Conservation (phyloP, 208 protist species). For the Trypanosoma brucei region DNA sequence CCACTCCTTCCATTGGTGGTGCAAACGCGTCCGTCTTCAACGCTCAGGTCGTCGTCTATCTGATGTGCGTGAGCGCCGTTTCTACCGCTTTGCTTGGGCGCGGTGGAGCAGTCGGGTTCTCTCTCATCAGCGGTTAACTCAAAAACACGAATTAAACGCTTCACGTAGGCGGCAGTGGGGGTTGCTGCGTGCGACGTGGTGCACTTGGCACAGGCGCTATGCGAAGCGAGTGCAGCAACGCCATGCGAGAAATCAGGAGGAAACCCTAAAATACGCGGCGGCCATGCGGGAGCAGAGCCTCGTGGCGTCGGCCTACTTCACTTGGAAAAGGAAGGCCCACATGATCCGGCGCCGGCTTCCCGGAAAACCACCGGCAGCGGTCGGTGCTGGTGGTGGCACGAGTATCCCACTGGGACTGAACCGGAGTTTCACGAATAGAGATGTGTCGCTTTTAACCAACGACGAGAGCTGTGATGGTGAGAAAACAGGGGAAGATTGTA, state of each 20-base stretch:
- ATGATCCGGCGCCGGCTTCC: slow-evolving; percentile 1
- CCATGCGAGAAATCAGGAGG: neutral
- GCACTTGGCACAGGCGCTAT: slow-evolving; percentile 6
- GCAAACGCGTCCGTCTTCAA: neutral
- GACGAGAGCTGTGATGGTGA: neutral
- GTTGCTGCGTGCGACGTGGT: slow-evolving; percentile 2
- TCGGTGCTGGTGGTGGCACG: neutral
- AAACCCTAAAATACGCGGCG: neutral
- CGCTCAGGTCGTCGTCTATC: neutral
- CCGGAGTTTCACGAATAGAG: slow-evolving; percentile 7
- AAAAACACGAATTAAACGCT: slow-evolving; percentile 2
- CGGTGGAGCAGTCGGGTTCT: slow-evolving; percentile 5
- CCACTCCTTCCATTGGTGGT: slow-evolving; percentile 5
- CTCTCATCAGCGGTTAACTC: neutral
- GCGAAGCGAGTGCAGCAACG: neutral
- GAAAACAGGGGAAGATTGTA: too few relatives aligned
- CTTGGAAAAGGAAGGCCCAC: slow-evolving; percentile 13
- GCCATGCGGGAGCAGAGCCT: neutral
- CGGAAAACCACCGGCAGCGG: neutral
- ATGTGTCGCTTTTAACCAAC: neutral
- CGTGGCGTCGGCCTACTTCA: slow-evolving; percentile 14
- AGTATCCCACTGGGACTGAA: slow-evolving; percentile 4
- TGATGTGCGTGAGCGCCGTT: neutral
- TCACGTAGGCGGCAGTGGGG: slow-evolving; percentile 1
- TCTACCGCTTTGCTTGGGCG: neutral